phyloP scores from a whole-genome alignment of 768 basidiomycete species.

The Crassisporium funariophilum region DNA sequence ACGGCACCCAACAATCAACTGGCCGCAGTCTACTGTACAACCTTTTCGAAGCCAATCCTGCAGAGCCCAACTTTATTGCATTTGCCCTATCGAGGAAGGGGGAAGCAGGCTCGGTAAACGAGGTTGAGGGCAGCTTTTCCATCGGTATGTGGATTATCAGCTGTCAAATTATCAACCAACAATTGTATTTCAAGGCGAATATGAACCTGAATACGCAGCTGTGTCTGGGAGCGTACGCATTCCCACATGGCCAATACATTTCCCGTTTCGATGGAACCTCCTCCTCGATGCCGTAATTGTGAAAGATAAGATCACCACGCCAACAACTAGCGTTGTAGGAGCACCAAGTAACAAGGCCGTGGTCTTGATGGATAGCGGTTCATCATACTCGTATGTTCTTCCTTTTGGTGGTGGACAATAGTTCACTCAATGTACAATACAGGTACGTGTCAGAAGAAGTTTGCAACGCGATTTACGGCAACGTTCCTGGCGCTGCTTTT shows the following conservation, averaged over 20 bases:
- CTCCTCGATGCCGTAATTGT: slow-evolving; percentile 74
- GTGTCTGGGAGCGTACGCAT: slow-evolving; percentile 62
- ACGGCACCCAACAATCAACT: slow-evolving; percentile 53
- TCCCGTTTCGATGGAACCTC: slow-evolving; percentile 75
- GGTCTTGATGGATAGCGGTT: slow-evolving; percentile 76
- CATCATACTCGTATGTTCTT: slow-evolving; percentile 70
- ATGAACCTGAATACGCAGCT: slow-evolving; percentile 60
- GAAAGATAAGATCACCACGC: slow-evolving; percentile 49
- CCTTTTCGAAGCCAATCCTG: slow-evolving; percentile 66
- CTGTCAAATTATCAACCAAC: neutral
- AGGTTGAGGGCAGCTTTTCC: slow-evolving; percentile 68
- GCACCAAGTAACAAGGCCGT: slow-evolving; percentile 76
- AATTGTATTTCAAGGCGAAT: slow-evolving; percentile 51
- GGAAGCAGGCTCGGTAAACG: slow-evolving; percentile 42
- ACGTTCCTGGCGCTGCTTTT: slow-evolving; percentile 63
- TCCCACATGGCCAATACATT: slow-evolving; percentile 69
- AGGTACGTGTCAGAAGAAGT: slow-evolving; percentile 73
- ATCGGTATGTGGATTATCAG: slow-evolving; percentile 50
- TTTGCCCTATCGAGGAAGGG: slow-evolving; percentile 69
- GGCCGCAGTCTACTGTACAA: slow-evolving; percentile 79
- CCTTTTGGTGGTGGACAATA: neutral
- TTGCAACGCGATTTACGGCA: slow-evolving; percentile 69
- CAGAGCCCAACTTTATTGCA: slow-evolving; percentile 79
- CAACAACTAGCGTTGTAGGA: slow-evolving; percentile 53
- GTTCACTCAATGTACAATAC: slow-evolving; percentile 10